Conservation (phyloP, 1,284 basidiomycete genomes). For the Gomphus bonarii region DNA sequence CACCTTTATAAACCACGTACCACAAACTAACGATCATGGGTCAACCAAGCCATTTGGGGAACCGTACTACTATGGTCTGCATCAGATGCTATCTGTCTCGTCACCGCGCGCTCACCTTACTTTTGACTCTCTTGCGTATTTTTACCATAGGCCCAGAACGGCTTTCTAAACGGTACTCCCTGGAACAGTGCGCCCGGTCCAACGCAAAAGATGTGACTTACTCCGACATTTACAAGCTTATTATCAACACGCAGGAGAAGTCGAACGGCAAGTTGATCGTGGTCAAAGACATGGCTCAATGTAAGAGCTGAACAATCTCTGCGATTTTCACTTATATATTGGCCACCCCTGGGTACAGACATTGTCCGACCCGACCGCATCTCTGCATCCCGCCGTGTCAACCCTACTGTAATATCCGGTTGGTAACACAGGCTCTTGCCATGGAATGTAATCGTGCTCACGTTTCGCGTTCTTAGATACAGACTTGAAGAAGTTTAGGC, state of each 20-base stretch:
- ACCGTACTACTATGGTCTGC: neutral
- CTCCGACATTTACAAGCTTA: neutral
- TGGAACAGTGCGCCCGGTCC: neutral
- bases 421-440: neutral
- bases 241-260: neutral
- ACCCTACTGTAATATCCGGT: constrained; percentile 4
- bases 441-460: neutral
- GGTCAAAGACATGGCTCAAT: constrained; percentile 4
- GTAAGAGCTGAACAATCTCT: neutral
- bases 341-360: neutral
- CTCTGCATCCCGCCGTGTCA: neutral
- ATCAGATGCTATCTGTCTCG: neutral
- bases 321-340: neutral
- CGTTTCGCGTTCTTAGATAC: neutral
- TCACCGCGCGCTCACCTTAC: neutral
- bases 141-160: constrained; percentile 1
- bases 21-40: neutral
- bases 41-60: neutral
- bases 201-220: neutral
- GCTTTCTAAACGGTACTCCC: neutral
- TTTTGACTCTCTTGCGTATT: neutral
- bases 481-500: constrained; percentile 2
- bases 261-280: neutral
- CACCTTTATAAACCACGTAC: too few relatives aligned
- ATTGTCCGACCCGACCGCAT: neutral